phyloP scores from a whole-genome alignment of 495 filamentous ascomycete species.

The Neurospora hispaniola region DNA sequence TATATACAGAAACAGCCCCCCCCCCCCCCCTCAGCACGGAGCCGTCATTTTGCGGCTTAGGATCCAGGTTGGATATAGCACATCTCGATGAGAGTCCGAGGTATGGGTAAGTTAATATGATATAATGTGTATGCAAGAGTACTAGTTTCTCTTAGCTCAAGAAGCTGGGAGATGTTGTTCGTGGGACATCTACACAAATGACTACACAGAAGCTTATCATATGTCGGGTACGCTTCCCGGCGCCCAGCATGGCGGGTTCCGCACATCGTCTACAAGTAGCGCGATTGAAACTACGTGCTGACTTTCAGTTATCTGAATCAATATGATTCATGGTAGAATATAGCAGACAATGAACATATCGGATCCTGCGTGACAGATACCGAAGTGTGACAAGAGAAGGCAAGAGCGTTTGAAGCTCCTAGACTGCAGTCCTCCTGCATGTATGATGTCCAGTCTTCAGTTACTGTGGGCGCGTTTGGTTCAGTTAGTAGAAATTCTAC shows the following conservation, averaged over 20 bases:
- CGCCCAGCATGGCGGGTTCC: not conserved
- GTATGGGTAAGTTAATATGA: not conserved
- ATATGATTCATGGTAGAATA: not conserved
- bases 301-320: not conserved
- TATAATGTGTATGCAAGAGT: not conserved
- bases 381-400: not conserved
- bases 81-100: not conserved
- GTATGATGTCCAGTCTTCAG: not conserved
- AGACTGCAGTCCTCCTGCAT: not conserved
- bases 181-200: not conserved
- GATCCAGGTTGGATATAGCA: not conserved
- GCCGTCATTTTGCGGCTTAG: not conserved
- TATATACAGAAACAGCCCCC: no score
- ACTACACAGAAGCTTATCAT: not conserved
- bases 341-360: not conserved
- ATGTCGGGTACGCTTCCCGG: not conserved
- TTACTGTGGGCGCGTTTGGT: not conserved
- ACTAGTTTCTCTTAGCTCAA: not conserved
- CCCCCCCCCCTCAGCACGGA: no score
- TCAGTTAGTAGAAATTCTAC: no score
- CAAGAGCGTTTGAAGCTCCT: not conserved
- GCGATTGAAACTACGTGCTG: not conserved
- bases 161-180: not conserved
- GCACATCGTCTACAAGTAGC: not conserved
- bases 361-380: not conserved